These are phyloP conservation scores for Lodderomyces orthopsilosis DNA, from an alignment of 1,139 yeast species.

Conservation along the genomic window DNA sequence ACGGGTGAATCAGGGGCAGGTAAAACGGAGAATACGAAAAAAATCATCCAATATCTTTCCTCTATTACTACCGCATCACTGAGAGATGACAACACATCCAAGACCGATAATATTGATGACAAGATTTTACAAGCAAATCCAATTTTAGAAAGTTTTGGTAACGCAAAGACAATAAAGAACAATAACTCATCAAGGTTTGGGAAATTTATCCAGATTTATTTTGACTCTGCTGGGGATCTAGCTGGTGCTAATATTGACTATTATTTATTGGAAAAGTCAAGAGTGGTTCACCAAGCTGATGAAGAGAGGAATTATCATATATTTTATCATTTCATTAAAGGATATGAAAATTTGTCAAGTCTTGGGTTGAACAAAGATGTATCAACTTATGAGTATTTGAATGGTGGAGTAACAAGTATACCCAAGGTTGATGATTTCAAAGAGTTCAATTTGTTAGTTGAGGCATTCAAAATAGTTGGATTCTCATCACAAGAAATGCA, in stretches of 20 bases:
- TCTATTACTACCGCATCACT: slow-evolving; percentile 48
- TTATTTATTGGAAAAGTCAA: slow-evolving; percentile 88
- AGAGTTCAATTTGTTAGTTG: slow-evolving; percentile 59
- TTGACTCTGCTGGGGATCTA: slow-evolving; percentile 48
- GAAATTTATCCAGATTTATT: slow-evolving; percentile 86
- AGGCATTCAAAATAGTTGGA: slow-evolving; percentile 75
- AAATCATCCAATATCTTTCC: slow-evolving; percentile 87
- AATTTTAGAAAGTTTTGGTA: slow-evolving; percentile 93
- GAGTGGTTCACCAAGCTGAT: slow-evolving; percentile 78
- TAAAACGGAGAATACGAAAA: slow-evolving; percentile 96
- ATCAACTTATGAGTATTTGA: slow-evolving; percentile 56
- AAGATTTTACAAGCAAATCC: slow-evolving; percentile 94
- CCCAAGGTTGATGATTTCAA: slow-evolving; percentile 72
- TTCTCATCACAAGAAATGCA: slow-evolving; percentile 54
- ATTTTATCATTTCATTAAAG: slow-evolving; percentile 80
- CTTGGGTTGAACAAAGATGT: slow-evolving; percentile 49
- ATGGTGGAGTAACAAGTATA: slow-evolving; percentile 48
- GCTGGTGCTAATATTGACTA: slow-evolving; percentile 92
- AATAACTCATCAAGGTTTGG: slow-evolving; percentile 97
- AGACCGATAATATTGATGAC: slow-evolving; percentile 53
- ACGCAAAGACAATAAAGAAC: slow-evolving; percentile 92
- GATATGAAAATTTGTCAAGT: slow-evolving; percentile 53
- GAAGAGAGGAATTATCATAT: slow-evolving; percentile 90
- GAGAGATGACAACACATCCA: slow-evolving; percentile 1
- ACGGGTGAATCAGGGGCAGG: slow-evolving; percentile 99